These are phyloP conservation scores for Hypomyces perniciosus DNA, from an alignment of 2,329 filamentous ascomycete species.

Conservation along the genomic window DNA sequence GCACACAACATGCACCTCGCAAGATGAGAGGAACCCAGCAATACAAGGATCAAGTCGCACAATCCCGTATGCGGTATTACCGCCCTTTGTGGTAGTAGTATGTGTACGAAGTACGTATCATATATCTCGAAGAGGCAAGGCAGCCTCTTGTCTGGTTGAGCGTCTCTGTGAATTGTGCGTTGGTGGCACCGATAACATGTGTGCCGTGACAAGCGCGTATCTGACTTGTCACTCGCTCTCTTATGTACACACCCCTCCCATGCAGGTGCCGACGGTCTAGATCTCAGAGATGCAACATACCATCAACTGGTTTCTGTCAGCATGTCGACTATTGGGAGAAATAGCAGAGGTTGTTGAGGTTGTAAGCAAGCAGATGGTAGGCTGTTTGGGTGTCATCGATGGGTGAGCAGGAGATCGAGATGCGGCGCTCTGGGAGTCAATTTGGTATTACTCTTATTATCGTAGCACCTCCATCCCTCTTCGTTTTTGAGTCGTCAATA, in stretches of 20 bases:
- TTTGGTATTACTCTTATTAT: too few relatives aligned
- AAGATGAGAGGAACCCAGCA: not conserved
- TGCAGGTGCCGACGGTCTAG: conserved; percentile 9
- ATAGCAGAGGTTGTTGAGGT: not conserved
- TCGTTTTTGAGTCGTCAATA: not conserved
- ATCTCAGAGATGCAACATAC: conserved; percentile 1
- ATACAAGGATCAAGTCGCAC: not conserved
- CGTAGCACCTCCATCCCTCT: not conserved
- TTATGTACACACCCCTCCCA: conserved; percentile 5
- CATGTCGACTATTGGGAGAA: not conserved
- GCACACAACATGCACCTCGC: not conserved
- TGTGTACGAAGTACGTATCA: too few relatives aligned
- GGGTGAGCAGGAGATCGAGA: not conserved
- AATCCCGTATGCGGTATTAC: not conserved
- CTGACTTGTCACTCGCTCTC: not conserved
- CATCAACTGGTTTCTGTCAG: not conserved
- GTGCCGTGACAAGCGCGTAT: not conserved
- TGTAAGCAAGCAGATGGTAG: not conserved
- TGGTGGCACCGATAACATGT: too few relatives aligned
- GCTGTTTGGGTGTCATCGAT: not conserved
- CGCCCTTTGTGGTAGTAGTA: not conserved
- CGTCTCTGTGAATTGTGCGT: too few relatives aligned
- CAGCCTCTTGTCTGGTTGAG: too few relatives aligned
- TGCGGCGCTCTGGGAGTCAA: not conserved
- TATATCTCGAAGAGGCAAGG: too few relatives aligned